Base-by-base conservation (phyloP, 176 grass and related monocot genomes). In the Bothriochloa decipiens region DNA sequence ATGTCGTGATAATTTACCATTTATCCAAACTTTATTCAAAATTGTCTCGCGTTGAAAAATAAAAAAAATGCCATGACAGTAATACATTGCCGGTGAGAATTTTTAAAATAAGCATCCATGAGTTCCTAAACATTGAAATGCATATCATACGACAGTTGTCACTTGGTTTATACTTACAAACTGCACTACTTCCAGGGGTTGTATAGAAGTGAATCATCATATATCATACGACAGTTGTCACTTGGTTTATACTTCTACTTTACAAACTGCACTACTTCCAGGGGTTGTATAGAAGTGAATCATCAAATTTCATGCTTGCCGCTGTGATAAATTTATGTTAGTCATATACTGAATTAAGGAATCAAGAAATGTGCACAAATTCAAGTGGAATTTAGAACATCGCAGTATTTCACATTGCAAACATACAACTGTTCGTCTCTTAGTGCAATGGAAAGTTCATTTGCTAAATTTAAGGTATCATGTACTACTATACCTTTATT, bases 361-460 rank as follows among this genome's bases (percentile, higher is more conserved):
- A 52, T 61, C 65, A 81, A 68, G 9, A 26, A 45, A 43, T 65
- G 23, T 78, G 55, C 55, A 41, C 22, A 62, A 41, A 36, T 23
- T 17, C 18, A 12, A 15, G 26, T 26, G 6, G 3, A 3, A 77
- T 58, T 79, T 8, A 46, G 3, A 15, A 47, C 32, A 79, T 45
- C 5, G 4, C 16, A 65, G 16, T 39, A 35, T 68, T 53, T 53
- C 50, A 53, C 50, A 20, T 7, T 53, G 7, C 8, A 42, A 42
- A 10, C 40, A 10, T 10, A 7, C 40, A 42, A 42, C 8, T 42
- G 40, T 42, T 42, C 40, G 8, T 4, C 14, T 8, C 73, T 65
- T 29, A 47, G 41, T 74, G 55, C 11, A 74, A 81, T 58, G 7
- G 55, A 52, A 82, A 82, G 14, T 67, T n/a, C 72, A 76, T 36